A percentile compares a stretch with the other conserved stretches of the same genome.
phyloP scores from a whole-genome alignment of 139 green algal species.

The Gonium pectorale region DNA sequence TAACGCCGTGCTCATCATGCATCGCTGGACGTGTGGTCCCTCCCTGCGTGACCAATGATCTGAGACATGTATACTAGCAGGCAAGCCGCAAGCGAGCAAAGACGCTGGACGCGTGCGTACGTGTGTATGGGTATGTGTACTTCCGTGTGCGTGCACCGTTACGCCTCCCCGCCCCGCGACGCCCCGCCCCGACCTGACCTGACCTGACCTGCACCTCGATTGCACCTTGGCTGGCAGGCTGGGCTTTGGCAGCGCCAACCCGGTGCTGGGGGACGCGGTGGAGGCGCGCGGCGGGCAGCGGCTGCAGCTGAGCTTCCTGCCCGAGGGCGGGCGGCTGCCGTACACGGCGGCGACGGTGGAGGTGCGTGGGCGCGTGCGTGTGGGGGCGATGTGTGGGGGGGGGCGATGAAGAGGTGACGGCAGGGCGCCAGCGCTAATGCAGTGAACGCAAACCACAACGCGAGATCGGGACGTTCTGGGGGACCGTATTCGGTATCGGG shows the following conservation, averaged over 20 bases:
- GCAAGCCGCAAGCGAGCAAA: neutral
- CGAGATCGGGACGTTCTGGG: neutral
- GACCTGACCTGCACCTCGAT: neutral
- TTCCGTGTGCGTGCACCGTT: neutral
- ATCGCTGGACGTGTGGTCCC: no score
- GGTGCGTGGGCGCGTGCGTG: neutral
- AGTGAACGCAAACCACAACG: neutral
- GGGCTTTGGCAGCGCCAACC: slow-evolving; percentile 24
- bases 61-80: neutral
- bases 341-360: slow-evolving; percentile 16
- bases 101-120: neutral
- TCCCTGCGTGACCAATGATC: no score
- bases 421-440: neutral
- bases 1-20: no score
- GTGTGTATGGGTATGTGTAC: neutral
- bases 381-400: neutral
- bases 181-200: neutral
- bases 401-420: neutral
- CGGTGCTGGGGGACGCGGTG: slow-evolving; percentile 7
- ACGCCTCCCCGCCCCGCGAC: neutral
- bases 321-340: slow-evolving; percentile 20
- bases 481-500: no score
- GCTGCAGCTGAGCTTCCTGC: neutral
- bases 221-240: neutral
- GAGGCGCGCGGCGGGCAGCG: neutral